phyloP scores from a whole-genome alignment of 805 yeast genomes.

The Phaffomyces antillensis region DNA sequence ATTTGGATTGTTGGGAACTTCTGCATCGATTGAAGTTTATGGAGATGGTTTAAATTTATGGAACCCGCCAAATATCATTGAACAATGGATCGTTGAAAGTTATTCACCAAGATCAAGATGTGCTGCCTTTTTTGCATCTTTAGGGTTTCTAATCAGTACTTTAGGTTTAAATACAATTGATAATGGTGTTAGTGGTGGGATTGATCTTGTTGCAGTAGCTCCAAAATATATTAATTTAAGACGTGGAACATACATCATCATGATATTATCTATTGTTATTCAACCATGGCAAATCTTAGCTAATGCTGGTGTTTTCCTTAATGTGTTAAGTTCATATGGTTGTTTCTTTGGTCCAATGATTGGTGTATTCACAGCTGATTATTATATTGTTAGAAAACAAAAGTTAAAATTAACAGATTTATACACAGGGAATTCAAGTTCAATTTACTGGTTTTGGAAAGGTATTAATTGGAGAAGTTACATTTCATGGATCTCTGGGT shows the following conservation, averaged over 20 bases:
- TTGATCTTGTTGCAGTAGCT: constrained; percentile 38
- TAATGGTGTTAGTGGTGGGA: constrained; percentile 42
- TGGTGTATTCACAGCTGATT: constrained; percentile 31
- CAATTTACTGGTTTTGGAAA: constrained; percentile 35
- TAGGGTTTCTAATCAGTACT: constrained; percentile 29
- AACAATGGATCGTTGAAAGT: constrained; percentile 33
- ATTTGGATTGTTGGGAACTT: constrained; percentile 39
- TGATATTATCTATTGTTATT: constrained; percentile 58
- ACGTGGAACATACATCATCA: constrained; percentile 63
- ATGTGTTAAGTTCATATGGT: constrained; percentile 21
- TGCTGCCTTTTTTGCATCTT: constrained; percentile 38
- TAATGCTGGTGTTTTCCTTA: constrained; percentile 20
- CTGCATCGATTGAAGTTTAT: constrained; percentile 33
- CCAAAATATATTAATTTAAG: constrained; percentile 56
- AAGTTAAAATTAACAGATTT: constrained; percentile 34
- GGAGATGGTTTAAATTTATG: constrained; percentile 31
- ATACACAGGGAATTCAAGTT: constrained; percentile 26
- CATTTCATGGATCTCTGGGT: constrained; percentile 31
- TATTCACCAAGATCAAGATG: constrained; percentile 36
- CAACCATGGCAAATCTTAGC: constrained; percentile 59
- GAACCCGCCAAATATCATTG: constrained; percentile 38
- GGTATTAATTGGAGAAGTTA: constrained; percentile 40
- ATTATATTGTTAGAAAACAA: constrained; percentile 29
- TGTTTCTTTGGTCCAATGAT: constrained; percentile 40
- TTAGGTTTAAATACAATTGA: constrained; percentile 32